Evolutionary conservation across 2,329 filamentous ascomycete species (phyloP), one percentile per base, ranked within the genome.

Genomic region (Dothideomycetes sp.): DNA sequence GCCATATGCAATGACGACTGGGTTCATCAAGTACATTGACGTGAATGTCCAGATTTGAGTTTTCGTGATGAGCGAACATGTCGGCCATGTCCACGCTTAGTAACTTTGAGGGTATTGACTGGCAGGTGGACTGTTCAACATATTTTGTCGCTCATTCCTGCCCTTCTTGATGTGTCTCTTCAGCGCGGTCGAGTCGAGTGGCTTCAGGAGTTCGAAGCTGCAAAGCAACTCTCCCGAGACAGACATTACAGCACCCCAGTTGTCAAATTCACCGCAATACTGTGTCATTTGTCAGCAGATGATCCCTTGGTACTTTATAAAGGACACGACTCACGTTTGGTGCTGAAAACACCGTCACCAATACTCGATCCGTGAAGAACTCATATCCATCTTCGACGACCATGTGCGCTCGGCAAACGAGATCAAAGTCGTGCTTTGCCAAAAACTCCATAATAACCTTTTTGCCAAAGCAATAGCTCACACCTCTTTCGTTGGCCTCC

Each of bases 91-190:
- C n/a, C n/a, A 12, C 22, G n/a, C 3, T 19, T 65, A 70, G 55
- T 68, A 69, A 54, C 65, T 69, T 48, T 70, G 67, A 40, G 66
- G 66, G 49, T 66, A 67, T 47, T 69, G 66, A 48, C 59, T 65
- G 41, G 66, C 67, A 41, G 67, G 67, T 64, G 89, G 89, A 69
- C 87, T 94, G 71, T 94, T 95, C 44, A 95, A 73, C 75, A 94
- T 93, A 63, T 80, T 89, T 62, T 94, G 86, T 45, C 89, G 76
- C 70, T 93, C 93, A 64, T 88, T 94, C 45, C 88, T 76, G 46
- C 88, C 88, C 69, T 95, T 96, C 70, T 98, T 98, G 64, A 98
- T 98, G 58, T 98, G 91, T 52, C 82, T 95, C 73, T 98, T 98
- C 46, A 98, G 70, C 24, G 89, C 89, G 52, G 84, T 93, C 10